phyloP scores from a whole-genome alignment of 441 rosid species.

The Euphorbia schlechtendalii region DNA sequence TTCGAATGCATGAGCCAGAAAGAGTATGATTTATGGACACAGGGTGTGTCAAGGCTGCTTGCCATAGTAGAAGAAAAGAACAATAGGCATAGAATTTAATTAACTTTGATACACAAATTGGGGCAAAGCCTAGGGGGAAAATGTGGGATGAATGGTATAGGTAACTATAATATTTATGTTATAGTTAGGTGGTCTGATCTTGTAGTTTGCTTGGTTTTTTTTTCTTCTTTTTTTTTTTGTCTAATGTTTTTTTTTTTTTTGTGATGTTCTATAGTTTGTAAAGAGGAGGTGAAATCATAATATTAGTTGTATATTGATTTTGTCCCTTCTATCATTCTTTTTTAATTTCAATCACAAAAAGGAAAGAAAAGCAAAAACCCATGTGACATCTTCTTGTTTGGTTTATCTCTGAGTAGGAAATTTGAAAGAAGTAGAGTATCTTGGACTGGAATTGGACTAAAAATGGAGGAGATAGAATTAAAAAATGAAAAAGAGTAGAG shows the following conservation, averaged over 20 bases:
- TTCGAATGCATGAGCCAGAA: slow-evolving; percentile 80
- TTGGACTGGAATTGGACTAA: slow-evolving; percentile 42
- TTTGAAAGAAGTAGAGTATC: slow-evolving; percentile 26
- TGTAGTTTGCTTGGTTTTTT: no score
- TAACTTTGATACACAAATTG: slow-evolving; percentile 9
- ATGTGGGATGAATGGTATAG: no score
- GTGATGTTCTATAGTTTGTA: slow-evolving; percentile 22
- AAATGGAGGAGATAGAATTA: slow-evolving; percentile 41
- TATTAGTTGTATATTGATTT: slow-evolving; percentile 15
- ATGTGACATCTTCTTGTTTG: slow-evolving; percentile 31
- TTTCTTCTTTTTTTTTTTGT: slow-evolving; percentile 5
- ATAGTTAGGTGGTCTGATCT: no score
- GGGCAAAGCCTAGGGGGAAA: not conserved
- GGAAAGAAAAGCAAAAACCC: slow-evolving; percentile 17
- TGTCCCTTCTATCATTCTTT: not conserved
- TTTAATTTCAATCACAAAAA: no score
- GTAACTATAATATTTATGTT: no score
- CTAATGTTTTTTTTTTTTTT: not conserved
- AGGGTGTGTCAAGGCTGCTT: slow-evolving; percentile 88
- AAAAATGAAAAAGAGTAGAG: slow-evolving; percentile 15
- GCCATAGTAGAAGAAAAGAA: slow-evolving; percentile 58
- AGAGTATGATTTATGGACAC: slow-evolving; percentile 90
- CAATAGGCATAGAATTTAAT: slow-evolving; percentile 42
- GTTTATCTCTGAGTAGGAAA: slow-evolving; percentile 19
- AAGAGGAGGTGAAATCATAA: slow-evolving; percentile 22